Conservation (phyloP, 768 basidiomycete species). For the Rhodotorula paludigena region DNA sequence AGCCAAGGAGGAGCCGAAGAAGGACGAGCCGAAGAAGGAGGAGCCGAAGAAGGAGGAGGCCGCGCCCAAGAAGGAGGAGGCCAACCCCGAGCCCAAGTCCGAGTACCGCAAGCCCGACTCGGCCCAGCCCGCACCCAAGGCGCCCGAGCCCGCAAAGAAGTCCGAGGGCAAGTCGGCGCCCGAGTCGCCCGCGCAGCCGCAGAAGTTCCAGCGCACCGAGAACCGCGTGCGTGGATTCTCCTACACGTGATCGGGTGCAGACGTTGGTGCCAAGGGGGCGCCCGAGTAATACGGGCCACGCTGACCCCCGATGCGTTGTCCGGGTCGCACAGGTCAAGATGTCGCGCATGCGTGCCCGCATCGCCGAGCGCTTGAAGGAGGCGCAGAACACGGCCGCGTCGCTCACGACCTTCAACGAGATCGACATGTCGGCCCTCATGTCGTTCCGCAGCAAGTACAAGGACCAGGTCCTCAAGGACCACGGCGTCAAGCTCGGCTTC, state of each 20-base stretch:
- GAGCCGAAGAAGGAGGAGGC: conserved; percentile 46
- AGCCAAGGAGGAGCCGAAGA: conserved; percentile 42
- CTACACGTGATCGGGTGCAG: neutral
- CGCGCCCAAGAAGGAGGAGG: conserved; percentile 45
- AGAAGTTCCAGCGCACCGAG: conserved; percentile 22
- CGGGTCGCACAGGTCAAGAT: conserved; percentile 71
- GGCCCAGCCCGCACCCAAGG: conserved; percentile 36
- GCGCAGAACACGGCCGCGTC: conserved; percentile 96
- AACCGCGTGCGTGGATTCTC: conserved; percentile 17
- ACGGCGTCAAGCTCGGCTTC: conserved; percentile 94
- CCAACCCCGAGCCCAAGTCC: conserved; percentile 36
- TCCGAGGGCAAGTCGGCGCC: conserved; percentile 21
- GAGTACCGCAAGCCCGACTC: conserved; percentile 39
- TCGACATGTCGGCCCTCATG: conserved; percentile 96
- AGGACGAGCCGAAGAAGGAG: conserved; percentile 50
- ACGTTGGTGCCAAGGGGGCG: neutral
- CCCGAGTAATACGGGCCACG: no score
- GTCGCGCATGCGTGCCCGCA: conserved; percentile 96
- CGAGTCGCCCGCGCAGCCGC: neutral
- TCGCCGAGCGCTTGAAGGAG: conserved; percentile 94
- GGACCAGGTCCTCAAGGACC: conserved; percentile 78
- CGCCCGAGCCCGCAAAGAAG: conserved; percentile 33
- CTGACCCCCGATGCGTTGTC: neutral
- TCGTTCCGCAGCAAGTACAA: conserved; percentile 91
- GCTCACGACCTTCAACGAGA: conserved; percentile 97